Evolutionary conservation across 768 basidiomycete species (phyloP), one percentile per base, ranked within the genome.

Genomic region (Naganishia antarctica): DNA sequence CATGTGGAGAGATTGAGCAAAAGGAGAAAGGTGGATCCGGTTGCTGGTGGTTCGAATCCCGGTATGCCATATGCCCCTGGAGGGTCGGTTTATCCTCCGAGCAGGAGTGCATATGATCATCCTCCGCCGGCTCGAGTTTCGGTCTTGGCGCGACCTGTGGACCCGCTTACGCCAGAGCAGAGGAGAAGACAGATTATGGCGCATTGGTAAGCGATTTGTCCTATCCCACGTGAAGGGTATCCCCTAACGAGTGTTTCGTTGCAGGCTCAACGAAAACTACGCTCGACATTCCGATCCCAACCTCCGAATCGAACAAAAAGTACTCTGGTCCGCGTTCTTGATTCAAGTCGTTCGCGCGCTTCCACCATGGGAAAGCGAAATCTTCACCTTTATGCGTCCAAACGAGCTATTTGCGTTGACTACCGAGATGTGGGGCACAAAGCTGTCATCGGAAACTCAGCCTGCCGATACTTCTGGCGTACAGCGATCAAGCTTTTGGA

Each of bases 171-270:
- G 8, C 37, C 53, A 34, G 53, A 57, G 32, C 32, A 57, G 34
- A 57, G 53, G 37, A 57, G 53, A 26, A 37, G 53, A 37, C n/a
- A 37, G n/a, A 57, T 57, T 23, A 57, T 57, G 53, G n/a, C 53
- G 3, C 5, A 9, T 2, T 57, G 53, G 53, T 57, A 40, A 11
- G 53, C 40, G n/a, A 1, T 49, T 12, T n/a, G n/a, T n/a, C n/a
- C n/a, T n/a, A n/a, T n/a, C n/a, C n/a, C n/a, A n/a, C n/a, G n/a
- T n/a, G n/a, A n/a, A n/a, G n/a, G n/a, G n/a, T n/a, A 49, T 29
- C 26, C 21, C 6, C 4, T 29, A 7, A n/a, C 25, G 11, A 3
- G 31, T n/a, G n/a, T 37, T 16, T 40, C 37, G 31, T 13, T n/a
- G 37, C 26, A 57, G 53, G 53, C 53, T 57, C 34, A 31, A 37